Evolutionary conservation across 2,329 filamentous ascomycete species (phyloP).

Genomic region (Diaporthe ampelina): DNA sequence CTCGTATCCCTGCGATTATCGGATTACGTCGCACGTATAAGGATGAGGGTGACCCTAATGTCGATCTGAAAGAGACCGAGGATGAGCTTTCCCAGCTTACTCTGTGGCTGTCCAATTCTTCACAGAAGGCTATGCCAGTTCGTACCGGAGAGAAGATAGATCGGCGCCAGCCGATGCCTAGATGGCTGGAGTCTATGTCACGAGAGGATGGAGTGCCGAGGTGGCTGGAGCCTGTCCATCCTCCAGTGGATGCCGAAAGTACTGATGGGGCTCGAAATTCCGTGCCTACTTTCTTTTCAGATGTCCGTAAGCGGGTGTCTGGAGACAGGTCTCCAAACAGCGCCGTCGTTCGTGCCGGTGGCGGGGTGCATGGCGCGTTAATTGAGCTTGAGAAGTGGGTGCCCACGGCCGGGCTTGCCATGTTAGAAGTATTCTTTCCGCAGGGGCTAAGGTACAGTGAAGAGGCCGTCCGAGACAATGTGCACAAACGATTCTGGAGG

Average conservation of each 20-base stretch:
- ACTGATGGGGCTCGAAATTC: neutral
- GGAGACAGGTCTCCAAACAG: no score
- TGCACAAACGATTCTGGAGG: slow-evolving; percentile 42
- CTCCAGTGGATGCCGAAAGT: neutral
- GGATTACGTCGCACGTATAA: neutral
- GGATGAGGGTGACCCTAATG: neutral
- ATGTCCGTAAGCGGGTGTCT: neutral
- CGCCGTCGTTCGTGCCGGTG: slow-evolving; percentile 22
- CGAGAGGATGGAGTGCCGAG: neutral
- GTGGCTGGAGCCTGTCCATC: neutral
- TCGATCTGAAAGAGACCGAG: neutral
- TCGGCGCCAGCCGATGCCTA: neutral
- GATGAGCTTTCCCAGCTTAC: neutral
- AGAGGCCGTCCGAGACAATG: slow-evolving; percentile 37
- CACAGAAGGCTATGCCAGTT: neutral
- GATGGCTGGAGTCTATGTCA: slow-evolving; percentile 3
- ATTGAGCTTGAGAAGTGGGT: slow-evolving; percentile 45
- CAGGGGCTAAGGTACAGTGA: slow-evolving; percentile 36
- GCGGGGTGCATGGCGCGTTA: slow-evolving; percentile 41
- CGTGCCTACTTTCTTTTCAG: neutral
- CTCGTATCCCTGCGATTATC: neutral
- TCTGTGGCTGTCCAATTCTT: neutral
- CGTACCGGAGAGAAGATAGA: neutral
- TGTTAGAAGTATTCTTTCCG: slow-evolving; percentile 41
- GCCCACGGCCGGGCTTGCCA: slow-evolving; percentile 41